Conservation (phyloP, 1,139 yeast genomes). For the Taphrina deformans region DNA sequence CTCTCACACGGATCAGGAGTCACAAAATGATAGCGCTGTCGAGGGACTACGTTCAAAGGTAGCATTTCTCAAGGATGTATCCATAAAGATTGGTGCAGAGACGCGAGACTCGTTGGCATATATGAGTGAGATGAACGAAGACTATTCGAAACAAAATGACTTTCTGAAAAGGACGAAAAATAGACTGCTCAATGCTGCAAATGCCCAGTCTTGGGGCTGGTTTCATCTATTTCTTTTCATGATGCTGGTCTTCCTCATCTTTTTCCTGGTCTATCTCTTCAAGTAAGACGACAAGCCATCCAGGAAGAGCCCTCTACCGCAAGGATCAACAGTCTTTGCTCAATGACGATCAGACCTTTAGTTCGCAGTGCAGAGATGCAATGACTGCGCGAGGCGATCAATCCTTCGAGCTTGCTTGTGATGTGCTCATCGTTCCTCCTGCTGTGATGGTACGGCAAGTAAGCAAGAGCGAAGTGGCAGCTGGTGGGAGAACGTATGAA, state of each 20-base stretch:
- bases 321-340: too few species aligned
- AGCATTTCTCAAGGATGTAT: constrained; percentile 62
- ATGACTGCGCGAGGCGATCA: too few species aligned
- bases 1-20: constrained; percentile 53
- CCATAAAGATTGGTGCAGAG: constrained; percentile 78
- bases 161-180: constrained; percentile 24
- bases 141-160: constrained; percentile 30
- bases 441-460: too few species aligned
- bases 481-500: too few species aligned
- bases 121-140: constrained; percentile 36
- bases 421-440: too few species aligned
- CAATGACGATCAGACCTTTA: too few species aligned
- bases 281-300: constrained; percentile 11
- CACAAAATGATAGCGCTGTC: constrained; percentile 79
- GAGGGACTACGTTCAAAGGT: constrained; percentile 70
- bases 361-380: too few species aligned
- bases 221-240: constrained; percentile 28
- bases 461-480: too few species aligned
- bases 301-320: too few species aligned
- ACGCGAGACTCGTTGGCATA: constrained; percentile 64
- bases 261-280: constrained; percentile 32
- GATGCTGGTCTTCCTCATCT: constrained; percentile 14
- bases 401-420: too few species aligned
- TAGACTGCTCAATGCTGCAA: constrained; percentile 23
- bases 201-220: constrained; percentile 32